A percentile compares a stretch with the other conserved stretches of the same genome.
Conservation (phyloP, 1,284 basidiomycete species). For the Apiotrichum gracile region DNA sequence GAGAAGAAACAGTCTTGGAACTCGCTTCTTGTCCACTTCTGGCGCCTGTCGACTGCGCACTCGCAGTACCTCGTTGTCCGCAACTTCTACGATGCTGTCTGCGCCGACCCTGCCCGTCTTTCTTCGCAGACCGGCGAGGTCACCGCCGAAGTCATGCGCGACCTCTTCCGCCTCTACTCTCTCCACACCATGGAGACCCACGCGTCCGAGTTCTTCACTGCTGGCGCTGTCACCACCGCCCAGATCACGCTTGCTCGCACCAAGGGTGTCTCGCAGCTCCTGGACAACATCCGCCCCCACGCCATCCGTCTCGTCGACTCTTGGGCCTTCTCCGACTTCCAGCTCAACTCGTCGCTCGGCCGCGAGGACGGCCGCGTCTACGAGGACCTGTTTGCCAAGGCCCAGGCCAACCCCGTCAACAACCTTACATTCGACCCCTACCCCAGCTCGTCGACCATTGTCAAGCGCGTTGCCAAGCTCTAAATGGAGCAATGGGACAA, state of each 20-base stretch:
- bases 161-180: slow-evolving; percentile 48
- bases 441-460: slow-evolving; percentile 8
- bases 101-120: slow-evolving; percentile 5
- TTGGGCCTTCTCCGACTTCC: slow-evolving; percentile 53
- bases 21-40: slow-evolving; percentile 20
- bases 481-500: background rate
- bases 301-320: slow-evolving; percentile 51
- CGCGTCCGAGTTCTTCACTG: slow-evolving; percentile 50
- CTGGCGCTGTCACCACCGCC: slow-evolving; percentile 47
- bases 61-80: slow-evolving; percentile 21
- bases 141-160: slow-evolving; percentile 21
- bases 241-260: slow-evolving; percentile 14
- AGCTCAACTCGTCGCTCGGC: slow-evolving; percentile 55
- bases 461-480: slow-evolving; percentile 19
- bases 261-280: slow-evolving; percentile 9
- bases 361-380: slow-evolving; percentile 50
- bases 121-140: slow-evolving; percentile 5
- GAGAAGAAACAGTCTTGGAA: slow-evolving; percentile 37
- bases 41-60: slow-evolving; percentile 18
- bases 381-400: slow-evolving; percentile 49
- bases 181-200: slow-evolving; percentile 49
- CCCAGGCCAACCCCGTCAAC: slow-evolving; percentile 19
- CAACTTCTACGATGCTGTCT: slow-evolving; percentile 18
- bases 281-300: slow-evolving; percentile 7
- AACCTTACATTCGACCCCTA: slow-evolving; percentile 17